phyloP scores from a whole-genome alignment of 2,329 filamentous ascomycete genomes.

The Talaromyces piceae region DNA sequence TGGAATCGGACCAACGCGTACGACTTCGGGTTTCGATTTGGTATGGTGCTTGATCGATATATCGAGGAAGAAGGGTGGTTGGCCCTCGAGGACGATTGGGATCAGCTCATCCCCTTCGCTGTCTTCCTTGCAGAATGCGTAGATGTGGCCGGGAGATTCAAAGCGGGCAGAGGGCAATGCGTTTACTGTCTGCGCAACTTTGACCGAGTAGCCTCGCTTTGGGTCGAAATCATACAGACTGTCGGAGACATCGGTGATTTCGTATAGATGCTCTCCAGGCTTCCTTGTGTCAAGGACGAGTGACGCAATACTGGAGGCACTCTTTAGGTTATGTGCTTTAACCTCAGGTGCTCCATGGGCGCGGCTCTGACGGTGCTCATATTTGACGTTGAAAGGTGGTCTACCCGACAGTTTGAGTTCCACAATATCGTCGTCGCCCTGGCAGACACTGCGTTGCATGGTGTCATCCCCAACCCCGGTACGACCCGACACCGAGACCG shows the following conservation, averaged over 20 bases:
- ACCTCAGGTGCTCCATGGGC: conserved; percentile 58
- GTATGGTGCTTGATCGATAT: conserved; percentile 90
- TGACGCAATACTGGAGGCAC: conserved; percentile 65
- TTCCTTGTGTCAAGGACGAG: conserved; percentile 80
- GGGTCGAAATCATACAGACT: conserved; percentile 73
- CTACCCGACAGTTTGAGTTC: conserved; percentile 74
- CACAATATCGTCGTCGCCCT: conserved; percentile 86
- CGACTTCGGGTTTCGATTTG: conserved; percentile 68
- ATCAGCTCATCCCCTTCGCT: conserved; percentile 76
- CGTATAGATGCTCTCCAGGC: conserved; percentile 78
- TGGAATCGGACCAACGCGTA: conserved; percentile 72
- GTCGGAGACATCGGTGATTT: conserved; percentile 75
- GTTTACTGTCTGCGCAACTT: conserved; percentile 76
- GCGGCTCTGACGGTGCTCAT: conserved; percentile 68
- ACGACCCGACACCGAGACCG: conserved; percentile 47
- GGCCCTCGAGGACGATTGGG: conserved; percentile 73
- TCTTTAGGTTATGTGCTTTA: conserved; percentile 65
- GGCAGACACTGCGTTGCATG: conserved; percentile 76
- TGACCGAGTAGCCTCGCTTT: conserved; percentile 57
- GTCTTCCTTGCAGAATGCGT: conserved; percentile 90
- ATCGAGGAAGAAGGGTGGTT: conserved; percentile 82
- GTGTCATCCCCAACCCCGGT: conserved; percentile 47
- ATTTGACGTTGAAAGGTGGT: conserved; percentile 75
- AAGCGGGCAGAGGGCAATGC: conserved; percentile 77
- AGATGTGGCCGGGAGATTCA: conserved; percentile 77